These are phyloP conservation scores for Albizia julibrissin DNA, from an alignment of 306 rosid species.

Conservation along the genomic window DNA sequence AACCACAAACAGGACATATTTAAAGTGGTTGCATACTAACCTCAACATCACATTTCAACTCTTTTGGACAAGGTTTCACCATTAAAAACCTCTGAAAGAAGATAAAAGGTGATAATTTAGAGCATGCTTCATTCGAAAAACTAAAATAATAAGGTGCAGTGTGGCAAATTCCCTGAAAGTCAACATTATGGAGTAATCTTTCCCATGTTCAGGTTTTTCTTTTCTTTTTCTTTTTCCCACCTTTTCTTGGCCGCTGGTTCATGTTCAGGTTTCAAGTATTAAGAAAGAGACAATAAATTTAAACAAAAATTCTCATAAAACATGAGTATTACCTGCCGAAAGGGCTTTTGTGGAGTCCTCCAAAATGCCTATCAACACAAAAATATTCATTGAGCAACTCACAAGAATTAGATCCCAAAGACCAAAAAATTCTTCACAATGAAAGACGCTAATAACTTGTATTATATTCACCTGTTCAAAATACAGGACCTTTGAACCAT, in stretches of 20 bases:
- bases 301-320: not conserved
- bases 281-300: not conserved
- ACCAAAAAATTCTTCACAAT: not conserved
- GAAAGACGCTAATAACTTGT: constrained; percentile 1
- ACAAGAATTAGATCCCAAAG: not conserved
- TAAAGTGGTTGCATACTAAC: constrained; percentile 44
- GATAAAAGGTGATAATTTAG: constrained; percentile 1
- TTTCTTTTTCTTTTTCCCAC: not conserved
- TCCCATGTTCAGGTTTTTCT: not conserved
- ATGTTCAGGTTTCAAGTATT: not conserved
- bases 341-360: constrained; percentile 96
- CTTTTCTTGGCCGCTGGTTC: not conserved
- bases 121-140: constrained; percentile 1
- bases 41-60: constrained; percentile 97
- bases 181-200: not conserved
- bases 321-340: constrained; percentile 73
- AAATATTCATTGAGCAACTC: constrained; percentile 27
- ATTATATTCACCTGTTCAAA: constrained; percentile 72
- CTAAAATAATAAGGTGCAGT: not conserved
- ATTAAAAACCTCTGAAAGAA: constrained; percentile 82
- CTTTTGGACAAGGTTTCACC: constrained; percentile 96
- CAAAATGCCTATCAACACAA: constrained; percentile 77
- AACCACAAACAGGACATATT: constrained; percentile 6
- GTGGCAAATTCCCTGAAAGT: constrained; percentile 8
- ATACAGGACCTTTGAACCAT: constrained; percentile 87